Base-by-base conservation (phyloP, 1,284 basidiomycete genomes). In the Trichosporon sp. region DNA sequence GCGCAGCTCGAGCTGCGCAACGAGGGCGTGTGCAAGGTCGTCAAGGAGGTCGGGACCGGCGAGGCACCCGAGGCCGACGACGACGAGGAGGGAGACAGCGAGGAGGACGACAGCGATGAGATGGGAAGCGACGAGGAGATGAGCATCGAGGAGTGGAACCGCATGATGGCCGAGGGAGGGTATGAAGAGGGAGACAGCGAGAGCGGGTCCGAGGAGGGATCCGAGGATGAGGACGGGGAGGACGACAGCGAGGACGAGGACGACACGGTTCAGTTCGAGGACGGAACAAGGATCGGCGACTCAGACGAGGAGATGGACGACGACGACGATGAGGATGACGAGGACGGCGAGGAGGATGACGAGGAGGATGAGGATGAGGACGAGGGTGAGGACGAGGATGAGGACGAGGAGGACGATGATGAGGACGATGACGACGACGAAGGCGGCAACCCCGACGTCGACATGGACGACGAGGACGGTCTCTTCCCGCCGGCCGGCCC, bases 1-100 rank as follows among this genome's bases (percentile, higher is more conserved):
- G 89, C 90, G 62, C 96, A 97, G 82, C 82, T 96, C 65, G 95
- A 97, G 78, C 84, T 96, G 63, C 86, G 91, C 62, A 84, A 89
- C 29, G 87, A 88, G 73, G 87, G 79, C 29, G 74, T 84, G 11
- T 76, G 75, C 32, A 75, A 73, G 27, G 78, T 81, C 7, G 70
- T 82, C 34, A 77, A 80, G 69, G 81, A 81, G 62, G 77, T 83
- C 23, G 80, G 76, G 5, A 64, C 65, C 2, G 73, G 68, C 23
- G 72, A 74, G 23, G 72, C 68, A 6, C 80, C 77, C 7, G 75
- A 75, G 7, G 77, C 79, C 66, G 78, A 78, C 65, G 72, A 66
- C 9, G 74, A 75, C 60, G 75, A 84, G 12, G 76, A 77, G 9
- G 68, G 70, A 8, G 73, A 74, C 15, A 72, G 68, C 67, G 69